Evolutionary conservation across 2,329 filamentous ascomycete genomes (phyloP).

Genomic region (Fusarium acutatum): DNA sequence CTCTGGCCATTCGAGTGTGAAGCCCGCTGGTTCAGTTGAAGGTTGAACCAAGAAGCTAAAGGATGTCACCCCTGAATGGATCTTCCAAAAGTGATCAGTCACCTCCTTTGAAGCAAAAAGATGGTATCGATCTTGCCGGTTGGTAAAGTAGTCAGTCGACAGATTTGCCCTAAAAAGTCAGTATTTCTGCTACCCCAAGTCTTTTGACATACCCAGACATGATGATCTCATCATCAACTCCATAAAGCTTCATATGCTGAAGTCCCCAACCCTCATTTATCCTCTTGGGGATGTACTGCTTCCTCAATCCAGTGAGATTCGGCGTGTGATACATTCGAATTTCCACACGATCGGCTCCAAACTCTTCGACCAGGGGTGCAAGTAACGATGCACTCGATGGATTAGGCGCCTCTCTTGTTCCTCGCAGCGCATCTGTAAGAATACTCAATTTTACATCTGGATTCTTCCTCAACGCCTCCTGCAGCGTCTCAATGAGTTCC

Average conservation of each 20-base stretch:
- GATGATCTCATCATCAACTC: conserved; percentile 93
- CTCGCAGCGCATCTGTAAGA: conserved; percentile 88
- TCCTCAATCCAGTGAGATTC: conserved; percentile 87
- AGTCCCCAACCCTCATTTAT: conserved; percentile 99
- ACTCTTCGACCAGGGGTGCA: conserved; percentile 82
- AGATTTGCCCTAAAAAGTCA: conserved; percentile 73
- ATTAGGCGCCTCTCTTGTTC: conserved; percentile 87
- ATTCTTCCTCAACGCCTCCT: conserved; percentile 77
- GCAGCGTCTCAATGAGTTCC: conserved; percentile 84
- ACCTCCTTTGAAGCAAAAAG: conserved; percentile 82
- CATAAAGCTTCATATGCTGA: conserved; percentile 99
- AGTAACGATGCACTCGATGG: conserved; percentile 90
- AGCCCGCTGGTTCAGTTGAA: conserved; percentile 62
- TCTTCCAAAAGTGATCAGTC: conserved; percentile 80
- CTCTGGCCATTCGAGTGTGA: conserved; percentile 75
- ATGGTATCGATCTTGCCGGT: conserved; percentile 94
- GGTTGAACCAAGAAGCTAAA: conserved; percentile 85
- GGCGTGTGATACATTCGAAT: conserved; percentile 98
- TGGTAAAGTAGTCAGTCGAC: conserved; percentile 94
- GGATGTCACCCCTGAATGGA: conserved; percentile 80
- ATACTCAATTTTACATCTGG: conserved; percentile 84
- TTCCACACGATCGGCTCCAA: conserved; percentile 85
- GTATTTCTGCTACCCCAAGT: neutral
- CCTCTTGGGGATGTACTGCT: conserved; percentile 82
- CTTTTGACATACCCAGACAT: conserved; percentile 74